These are phyloP conservation scores for Chionographis japonica DNA, from an alignment of 106 monocot genomes.

Conservation along the genomic window DNA sequence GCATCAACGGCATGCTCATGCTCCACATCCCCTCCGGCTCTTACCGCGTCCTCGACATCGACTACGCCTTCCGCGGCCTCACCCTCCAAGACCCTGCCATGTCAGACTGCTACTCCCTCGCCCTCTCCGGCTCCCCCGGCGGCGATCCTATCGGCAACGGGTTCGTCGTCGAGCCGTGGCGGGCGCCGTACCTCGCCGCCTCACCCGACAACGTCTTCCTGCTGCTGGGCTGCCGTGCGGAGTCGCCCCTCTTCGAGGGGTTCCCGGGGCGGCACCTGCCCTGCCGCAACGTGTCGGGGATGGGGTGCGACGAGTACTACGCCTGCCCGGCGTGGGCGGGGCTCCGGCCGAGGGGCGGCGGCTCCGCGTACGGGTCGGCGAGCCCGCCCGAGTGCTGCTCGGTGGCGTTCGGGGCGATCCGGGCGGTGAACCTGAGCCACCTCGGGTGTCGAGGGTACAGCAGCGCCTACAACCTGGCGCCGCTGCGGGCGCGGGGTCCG, in stretches of 20 bases:
- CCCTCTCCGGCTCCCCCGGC: slow-evolving; percentile 13
- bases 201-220: slow-evolving; percentile 76
- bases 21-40: slow-evolving; percentile 82
- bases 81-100: slow-evolving; percentile 77
- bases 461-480: slow-evolving; percentile 79
- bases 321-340: slow-evolving; percentile 66
- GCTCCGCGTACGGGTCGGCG: slow-evolving; percentile 21
- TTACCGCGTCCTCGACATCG: slow-evolving; percentile 72
- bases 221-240: slow-evolving; percentile 61
- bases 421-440: slow-evolving; percentile 54
- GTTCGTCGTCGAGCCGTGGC: slow-evolving; percentile 60
- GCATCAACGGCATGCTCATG: slow-evolving; percentile 70
- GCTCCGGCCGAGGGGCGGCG: background rate
- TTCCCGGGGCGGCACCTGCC: slow-evolving; percentile 63
- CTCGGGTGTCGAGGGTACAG: slow-evolving; percentile 80
- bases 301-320: slow-evolving; percentile 75
- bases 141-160: slow-evolving; percentile 20
- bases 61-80: slow-evolving; percentile 70
- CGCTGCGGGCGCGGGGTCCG: slow-evolving; percentile 40
- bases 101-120: slow-evolving; percentile 79
- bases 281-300: slow-evolving; percentile 74
- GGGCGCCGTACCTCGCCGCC: slow-evolving; percentile 45
- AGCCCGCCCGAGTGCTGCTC: slow-evolving; percentile 64
- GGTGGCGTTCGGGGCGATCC: slow-evolving; percentile 38
- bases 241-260: slow-evolving; percentile 75